Evolutionary conservation across 2,329 filamentous ascomycete species (phyloP), one percentile per base, ranked within the genome.

Genomic region (Talaromyces sp.): DNA sequence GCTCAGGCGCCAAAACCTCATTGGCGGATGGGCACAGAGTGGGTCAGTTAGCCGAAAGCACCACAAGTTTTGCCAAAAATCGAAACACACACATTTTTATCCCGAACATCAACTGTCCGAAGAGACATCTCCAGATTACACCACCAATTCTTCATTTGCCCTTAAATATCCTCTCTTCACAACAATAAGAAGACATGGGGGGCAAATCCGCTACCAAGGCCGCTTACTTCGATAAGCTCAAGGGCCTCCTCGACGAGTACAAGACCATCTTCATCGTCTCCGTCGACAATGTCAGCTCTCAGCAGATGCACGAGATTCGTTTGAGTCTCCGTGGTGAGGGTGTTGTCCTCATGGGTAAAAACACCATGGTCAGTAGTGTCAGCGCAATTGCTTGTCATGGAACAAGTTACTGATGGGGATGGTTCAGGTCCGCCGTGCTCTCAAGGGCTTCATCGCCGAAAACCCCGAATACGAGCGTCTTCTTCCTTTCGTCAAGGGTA

Each of bases 301-400:
- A 99, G 87, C 95, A 99, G 88, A 99, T 99, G 95, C 94, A 99
- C 90, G 94, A 99, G 87, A 97, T 99, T 80, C 89, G 94, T 78
- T 81, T 88, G 74, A 81, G 90, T 73, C 89, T 99, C 78, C 92
- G 94, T 78, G 88, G 88, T 64, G 81, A 96, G 80, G 92, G 86
- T 80, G 89, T 97, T 70, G 92, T 99, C 71, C 84, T 99, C 81
- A 97, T 97, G 94, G 94, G 93, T 78, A 97, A 97, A 89, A 99
- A 99, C 88, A 99, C 94, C 80, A 99, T 99, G 94, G 93, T 94
- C 80, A 61, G 50, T 62, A 21, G 21, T 19, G 5, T 40, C 3
- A 9, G 15, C 13, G 11, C 33, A 9, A 43, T 45, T 35, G 43
- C 10, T 10, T 13, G 21, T 56, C 28, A 60, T 50, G 64, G 55